Percentiles rank a stretch among this genome's conserved stretches.
phyloP scores from a whole-genome alignment of 371 early-diverging fungal species.

The Dichotomocladium elegans region DNA sequence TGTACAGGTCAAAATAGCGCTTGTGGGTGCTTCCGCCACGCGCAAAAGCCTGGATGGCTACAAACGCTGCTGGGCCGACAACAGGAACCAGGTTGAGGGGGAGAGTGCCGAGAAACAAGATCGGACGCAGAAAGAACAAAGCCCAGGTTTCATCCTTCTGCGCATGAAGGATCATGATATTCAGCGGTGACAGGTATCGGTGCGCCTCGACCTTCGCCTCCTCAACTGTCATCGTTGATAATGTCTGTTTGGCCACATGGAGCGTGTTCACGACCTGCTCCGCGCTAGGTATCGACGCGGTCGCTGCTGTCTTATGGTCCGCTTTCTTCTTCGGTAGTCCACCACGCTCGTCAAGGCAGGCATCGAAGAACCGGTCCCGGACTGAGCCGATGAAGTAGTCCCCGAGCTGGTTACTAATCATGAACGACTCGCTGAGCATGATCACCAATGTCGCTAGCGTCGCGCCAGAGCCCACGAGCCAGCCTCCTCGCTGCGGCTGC shows the following conservation, averaged over 20 bases:
- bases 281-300: neutral
- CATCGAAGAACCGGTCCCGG: constrained; percentile 31
- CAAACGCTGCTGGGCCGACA: constrained; percentile 24
- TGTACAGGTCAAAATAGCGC: constrained; percentile 31
- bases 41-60: constrained; percentile 32
- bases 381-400: constrained; percentile 24
- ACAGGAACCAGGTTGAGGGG: constrained; percentile 35
- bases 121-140: constrained; percentile 17
- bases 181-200: constrained; percentile 21
- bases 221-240: too few relatives aligned
- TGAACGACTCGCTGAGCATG: constrained; percentile 25
- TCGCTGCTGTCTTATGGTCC: neutral
- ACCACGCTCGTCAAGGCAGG: constrained; percentile 22
- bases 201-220: constrained; percentile 8
- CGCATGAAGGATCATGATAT: constrained; percentile 25
- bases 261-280: constrained; percentile 1
- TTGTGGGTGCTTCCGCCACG: constrained; percentile 28
- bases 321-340: constrained; percentile 11
- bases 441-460: constrained; percentile 14
- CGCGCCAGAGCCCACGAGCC: constrained; percentile 10
- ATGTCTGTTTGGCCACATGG: neutral
- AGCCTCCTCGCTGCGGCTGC: neutral
- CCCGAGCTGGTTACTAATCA: constrained; percentile 17
- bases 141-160: constrained; percentile 23
- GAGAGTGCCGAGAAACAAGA: constrained; percentile 26